Conservation (phyloP, 2,329 filamentous ascomycete species). For the Zasmidium angulare region DNA sequence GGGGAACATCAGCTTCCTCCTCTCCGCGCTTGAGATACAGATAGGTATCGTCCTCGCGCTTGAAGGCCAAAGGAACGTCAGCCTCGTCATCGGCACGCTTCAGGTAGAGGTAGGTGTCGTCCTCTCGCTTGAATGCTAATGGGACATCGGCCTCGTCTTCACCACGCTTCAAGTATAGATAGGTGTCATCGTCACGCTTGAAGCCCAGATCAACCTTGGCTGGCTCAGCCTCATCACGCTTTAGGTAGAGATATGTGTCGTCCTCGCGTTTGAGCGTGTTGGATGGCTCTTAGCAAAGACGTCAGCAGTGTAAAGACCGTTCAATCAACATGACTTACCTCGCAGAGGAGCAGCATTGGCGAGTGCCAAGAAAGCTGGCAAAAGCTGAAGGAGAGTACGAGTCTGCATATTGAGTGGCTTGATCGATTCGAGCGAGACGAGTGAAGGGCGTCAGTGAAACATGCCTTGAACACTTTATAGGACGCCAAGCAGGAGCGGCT, state of each 20-base stretch:
- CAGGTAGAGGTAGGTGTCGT: neutral
- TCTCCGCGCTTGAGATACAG: neutral
- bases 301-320: neutral
- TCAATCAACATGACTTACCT: neutral
- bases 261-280: too few relatives aligned
- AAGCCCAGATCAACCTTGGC: too few relatives aligned
- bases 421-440: neutral
- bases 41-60: too few relatives aligned
- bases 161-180: neutral
- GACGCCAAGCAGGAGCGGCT: neutral
- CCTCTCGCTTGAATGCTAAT: neutral
- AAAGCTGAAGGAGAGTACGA: neutral
- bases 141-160: neutral
- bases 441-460: neutral
- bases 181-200: too few relatives aligned
- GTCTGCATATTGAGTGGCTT: neutral
- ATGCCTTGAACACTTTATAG: neutral
- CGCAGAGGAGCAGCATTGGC: neutral
- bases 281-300: neutral
- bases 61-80: too few relatives aligned
- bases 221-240: too few relatives aligned
- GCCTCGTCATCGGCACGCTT: too few relatives aligned
- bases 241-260: too few relatives aligned
- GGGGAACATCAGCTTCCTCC: neutral
- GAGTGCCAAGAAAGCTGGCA: neutral